Evolutionary conservation across 2,329 filamentous ascomycete genomes (phyloP).

Genomic region (Paecilomyces fulvus): DNA sequence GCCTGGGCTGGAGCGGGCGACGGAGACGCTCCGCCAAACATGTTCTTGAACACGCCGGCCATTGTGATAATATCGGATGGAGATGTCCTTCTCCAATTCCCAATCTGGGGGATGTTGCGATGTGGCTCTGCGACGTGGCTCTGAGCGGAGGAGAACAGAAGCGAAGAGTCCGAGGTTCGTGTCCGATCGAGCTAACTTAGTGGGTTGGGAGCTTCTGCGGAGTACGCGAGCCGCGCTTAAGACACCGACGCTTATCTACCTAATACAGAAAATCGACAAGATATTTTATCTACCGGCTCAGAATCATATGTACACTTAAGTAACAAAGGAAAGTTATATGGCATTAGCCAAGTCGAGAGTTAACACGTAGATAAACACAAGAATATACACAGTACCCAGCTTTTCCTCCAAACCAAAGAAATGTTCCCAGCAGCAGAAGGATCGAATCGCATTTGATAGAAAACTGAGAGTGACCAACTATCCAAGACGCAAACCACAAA

Average conservation of each 20-base stretch:
- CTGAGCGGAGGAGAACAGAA: constrained; percentile 2
- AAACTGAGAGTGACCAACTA: neutral
- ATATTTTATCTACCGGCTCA: neutral
- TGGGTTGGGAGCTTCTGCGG: neutral
- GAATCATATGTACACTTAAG: neutral
- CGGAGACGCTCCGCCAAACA: constrained; percentile 26
- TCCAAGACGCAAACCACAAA: neutral
- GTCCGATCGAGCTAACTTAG: neutral
- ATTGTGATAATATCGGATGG: constrained; percentile 17
- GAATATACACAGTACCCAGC: neutral
- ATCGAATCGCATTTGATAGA: neutral
- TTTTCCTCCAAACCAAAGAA: neutral
- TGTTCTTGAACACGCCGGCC: constrained; percentile 32
- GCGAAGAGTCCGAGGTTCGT: constrained; percentile 10
- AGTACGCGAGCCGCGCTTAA: neutral
- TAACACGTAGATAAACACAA: neutral
- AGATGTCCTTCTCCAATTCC: neutral
- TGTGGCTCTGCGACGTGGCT: constrained; percentile 4
- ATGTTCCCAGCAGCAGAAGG: neutral
- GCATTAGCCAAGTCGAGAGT: neutral
- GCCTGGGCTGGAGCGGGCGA: constrained; percentile 19
- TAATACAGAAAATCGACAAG: neutral
- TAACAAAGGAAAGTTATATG: neutral
- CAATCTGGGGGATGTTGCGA: constrained; percentile 1
- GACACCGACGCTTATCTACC: neutral